These are phyloP conservation scores for Fusarium mundagurra DNA, from an alignment of 2,329 filamentous ascomycete genomes.

Conservation along the genomic window DNA sequence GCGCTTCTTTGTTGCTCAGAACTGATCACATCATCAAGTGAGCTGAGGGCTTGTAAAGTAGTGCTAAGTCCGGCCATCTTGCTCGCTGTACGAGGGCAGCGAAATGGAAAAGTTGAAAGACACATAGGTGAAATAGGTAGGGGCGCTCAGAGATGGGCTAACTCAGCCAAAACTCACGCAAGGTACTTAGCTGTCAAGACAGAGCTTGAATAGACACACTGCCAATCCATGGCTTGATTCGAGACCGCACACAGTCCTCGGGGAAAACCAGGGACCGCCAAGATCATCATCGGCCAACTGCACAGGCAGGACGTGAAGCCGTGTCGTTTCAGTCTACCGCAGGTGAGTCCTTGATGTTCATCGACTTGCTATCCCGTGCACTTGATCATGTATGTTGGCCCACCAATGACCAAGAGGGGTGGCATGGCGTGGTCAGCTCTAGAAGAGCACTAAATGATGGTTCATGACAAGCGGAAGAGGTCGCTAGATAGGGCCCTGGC, in stretches of 20 bases:
- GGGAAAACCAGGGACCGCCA: no score
- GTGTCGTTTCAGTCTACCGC: not conserved
- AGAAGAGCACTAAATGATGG: not conserved
- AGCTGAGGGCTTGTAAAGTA: not conserved
- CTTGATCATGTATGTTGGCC: not conserved
- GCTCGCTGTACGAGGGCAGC: not conserved
- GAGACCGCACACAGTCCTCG: not conserved
- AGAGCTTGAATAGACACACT: not conserved
- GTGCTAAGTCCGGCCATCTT: not conserved
- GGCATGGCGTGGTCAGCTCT: not conserved
- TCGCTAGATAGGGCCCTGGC: not conserved
- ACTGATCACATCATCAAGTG: not conserved
- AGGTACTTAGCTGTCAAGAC: not conserved
- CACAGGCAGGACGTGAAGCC: accelerated
- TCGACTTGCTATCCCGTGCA: accelerated
- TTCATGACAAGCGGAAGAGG: accelerated
- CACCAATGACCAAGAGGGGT: no score
- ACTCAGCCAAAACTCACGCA: not conserved
- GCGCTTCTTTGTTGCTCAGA: not conserved
- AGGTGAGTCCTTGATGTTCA: not conserved
- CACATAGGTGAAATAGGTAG: not conserved
- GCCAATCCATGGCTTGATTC: not conserved
- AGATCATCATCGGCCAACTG: not conserved
- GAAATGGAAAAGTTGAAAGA: not conserved
- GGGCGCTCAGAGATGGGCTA: not conserved